Evolutionary conservation across 495 filamentous ascomycete species (phyloP).

Genomic region (Aspergillus indologenus): DNA sequence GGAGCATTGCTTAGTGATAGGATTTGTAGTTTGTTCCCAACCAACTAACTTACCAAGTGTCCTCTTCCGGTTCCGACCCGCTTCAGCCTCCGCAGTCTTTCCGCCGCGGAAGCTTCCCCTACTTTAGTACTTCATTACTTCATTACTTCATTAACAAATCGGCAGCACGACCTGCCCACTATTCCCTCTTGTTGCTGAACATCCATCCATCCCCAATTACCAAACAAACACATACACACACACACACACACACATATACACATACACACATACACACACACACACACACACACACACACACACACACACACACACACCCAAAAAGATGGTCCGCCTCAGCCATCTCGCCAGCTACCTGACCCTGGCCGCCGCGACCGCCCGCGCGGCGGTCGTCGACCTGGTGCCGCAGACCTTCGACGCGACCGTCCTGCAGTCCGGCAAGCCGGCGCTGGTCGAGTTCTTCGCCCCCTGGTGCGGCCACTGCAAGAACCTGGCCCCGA

Average conservation of each 20-base stretch:
- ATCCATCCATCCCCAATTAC: no score
- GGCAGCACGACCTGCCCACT: neutral
- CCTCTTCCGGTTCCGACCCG: slow-evolving; percentile 21
- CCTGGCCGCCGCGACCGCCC: slow-evolving; percentile 41
- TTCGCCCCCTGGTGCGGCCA: slow-evolving; percentile 99
- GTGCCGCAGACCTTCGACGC: slow-evolving; percentile 86
- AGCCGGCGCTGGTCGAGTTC: slow-evolving; percentile 96
- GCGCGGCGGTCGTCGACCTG: slow-evolving; percentile 68
- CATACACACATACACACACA: no score
- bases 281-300: no score
- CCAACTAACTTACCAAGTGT: slow-evolving; percentile 19
- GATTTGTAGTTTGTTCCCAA: neutral
- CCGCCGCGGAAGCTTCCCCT: slow-evolving; percentile 15
- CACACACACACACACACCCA: neutral
- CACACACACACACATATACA: no score
- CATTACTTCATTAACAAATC: neutral
- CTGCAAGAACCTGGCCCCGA: slow-evolving; percentile 94
- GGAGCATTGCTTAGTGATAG: neutral
- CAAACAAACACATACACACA: no score
- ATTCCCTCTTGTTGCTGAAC: neutral
- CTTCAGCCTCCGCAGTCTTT: slow-evolving; percentile 8
- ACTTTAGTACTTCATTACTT: slow-evolving; percentile 1
- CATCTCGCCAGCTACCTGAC: slow-evolving; percentile 42
- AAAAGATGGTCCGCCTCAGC: slow-evolving; percentile 48
- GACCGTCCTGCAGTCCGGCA: slow-evolving; percentile 83